Percentiles rank a stretch among this genome's conserved stretches.
phyloP scores from a whole-genome alignment of 306 rosid genomes.

The Pyrus communis region DNA sequence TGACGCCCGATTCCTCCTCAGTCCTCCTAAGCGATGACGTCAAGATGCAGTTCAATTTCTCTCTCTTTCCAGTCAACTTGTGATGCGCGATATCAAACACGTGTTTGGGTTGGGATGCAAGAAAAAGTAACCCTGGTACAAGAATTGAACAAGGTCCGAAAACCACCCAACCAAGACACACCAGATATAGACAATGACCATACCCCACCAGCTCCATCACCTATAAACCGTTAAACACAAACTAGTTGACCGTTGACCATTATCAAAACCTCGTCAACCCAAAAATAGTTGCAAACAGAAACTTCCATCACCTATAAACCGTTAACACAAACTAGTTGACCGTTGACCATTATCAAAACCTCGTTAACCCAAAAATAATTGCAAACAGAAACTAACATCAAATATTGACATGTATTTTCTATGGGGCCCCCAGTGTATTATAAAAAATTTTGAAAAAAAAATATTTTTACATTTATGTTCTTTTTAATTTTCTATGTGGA shows the following conservation, averaged over 20 bases:
- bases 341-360: not conserved
- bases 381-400: not conserved
- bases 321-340: not conserved
- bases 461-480: too few species aligned
- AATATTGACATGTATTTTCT: not conserved
- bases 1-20: not conserved
- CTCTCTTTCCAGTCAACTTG: not conserved
- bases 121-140: too few species aligned
- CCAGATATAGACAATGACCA: not conserved
- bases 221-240: not conserved
- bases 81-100: not conserved
- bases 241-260: not conserved
- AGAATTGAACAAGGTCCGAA: too few species aligned
- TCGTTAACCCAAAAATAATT: not conserved
- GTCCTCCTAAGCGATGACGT: not conserved
- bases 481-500: too few species aligned
- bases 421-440: too few species aligned
- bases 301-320: not conserved
- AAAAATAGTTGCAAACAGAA: not conserved
- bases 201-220: not conserved
- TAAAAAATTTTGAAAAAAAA: too few species aligned
- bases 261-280: not conserved
- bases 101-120: not conserved
- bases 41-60: too few species aligned
- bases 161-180: not conserved